phyloP scores from a whole-genome alignment of 495 filamentous ascomycete genomes.

The Lasiosphaeris hirsuta region DNA sequence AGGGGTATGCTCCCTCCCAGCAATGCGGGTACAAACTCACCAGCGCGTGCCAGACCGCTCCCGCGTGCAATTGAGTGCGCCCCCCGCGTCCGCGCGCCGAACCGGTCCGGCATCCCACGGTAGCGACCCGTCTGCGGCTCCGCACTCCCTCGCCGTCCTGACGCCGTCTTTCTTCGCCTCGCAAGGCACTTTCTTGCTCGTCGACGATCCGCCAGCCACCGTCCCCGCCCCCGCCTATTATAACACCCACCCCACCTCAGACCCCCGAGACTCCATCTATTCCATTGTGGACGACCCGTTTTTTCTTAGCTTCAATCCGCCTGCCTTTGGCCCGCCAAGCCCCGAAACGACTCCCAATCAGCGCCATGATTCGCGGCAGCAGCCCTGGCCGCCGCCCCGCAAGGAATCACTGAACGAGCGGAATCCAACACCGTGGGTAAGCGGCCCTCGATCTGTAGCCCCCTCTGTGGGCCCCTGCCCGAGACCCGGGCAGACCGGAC shows the following conservation, averaged over 20 bases:
- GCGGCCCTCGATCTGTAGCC: background rate
- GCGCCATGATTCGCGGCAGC: conserved; percentile 36
- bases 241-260: background rate
- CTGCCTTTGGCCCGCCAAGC: conserved; percentile 4
- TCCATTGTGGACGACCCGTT: conserved; percentile 49
- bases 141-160: background rate
- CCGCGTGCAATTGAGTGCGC: conserved; percentile 8
- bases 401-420: conserved; percentile 38
- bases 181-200: conserved; percentile 29
- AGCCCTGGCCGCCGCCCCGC: conserved; percentile 37
- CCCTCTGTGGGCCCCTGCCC: too few species aligned
- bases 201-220: conserved; percentile 26
- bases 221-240: conserved; percentile 14
- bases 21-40: conserved; percentile 31
- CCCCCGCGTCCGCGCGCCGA: conserved; percentile 2
- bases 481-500: too few species aligned
- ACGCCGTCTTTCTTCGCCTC: conserved; percentile 12
- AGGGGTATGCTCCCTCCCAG: conserved; percentile 21
- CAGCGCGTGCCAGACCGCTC: conserved; percentile 22
- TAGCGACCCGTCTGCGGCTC: conserved; percentile 8
- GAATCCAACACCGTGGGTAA: conserved; percentile 36
- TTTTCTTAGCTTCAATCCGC: conserved; percentile 36
- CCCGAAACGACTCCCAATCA: conserved; percentile 16
- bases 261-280: conserved; percentile 39
- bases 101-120: conserved; percentile 11